Conservation (phyloP, 371 early-diverging fungal genomes). For the Mortierella sp. region DNA sequence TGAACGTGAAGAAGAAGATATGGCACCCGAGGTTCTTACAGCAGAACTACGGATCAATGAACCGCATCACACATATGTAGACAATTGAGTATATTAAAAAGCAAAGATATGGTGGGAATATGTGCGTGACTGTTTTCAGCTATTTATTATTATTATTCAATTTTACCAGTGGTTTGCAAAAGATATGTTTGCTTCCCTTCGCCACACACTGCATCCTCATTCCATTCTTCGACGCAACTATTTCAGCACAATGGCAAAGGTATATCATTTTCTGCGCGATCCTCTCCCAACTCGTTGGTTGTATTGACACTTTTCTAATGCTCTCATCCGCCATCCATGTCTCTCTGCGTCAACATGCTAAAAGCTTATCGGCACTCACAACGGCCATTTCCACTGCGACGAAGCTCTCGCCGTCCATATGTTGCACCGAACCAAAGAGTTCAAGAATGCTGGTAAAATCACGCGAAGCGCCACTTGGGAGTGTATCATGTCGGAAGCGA, state of each 20-base stretch:
- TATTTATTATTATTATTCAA: neutral
- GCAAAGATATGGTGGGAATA: neutral
- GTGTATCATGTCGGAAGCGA: neutral
- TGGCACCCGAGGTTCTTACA: constrained; percentile 22
- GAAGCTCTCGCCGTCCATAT: constrained; percentile 96
- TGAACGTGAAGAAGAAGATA: constrained; percentile 6
- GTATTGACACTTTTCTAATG: neutral
- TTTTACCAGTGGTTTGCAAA: constrained; percentile 1
- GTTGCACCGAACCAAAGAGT: constrained; percentile 80
- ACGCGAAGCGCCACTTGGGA: neutral
- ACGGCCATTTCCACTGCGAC: constrained; percentile 94
- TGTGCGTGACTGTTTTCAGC: neutral
- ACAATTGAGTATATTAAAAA: neutral
- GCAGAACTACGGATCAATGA: constrained; percentile 33
- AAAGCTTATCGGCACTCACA: constrained; percentile 86
- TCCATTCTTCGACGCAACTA: neutral
- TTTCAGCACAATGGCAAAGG: constrained; percentile 22
- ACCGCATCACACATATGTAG: constrained; percentile 13
- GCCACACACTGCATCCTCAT: neutral
- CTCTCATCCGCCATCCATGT: neutral
- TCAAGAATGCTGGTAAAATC: constrained; percentile 68
- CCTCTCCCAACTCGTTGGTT: neutral
- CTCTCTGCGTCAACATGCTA: neutral
- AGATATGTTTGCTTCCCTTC: constrained; percentile 5
- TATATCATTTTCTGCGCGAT: neutral